phyloP scores from a whole-genome alignment of 495 filamentous ascomycete species.

The Tuber indicum region DNA sequence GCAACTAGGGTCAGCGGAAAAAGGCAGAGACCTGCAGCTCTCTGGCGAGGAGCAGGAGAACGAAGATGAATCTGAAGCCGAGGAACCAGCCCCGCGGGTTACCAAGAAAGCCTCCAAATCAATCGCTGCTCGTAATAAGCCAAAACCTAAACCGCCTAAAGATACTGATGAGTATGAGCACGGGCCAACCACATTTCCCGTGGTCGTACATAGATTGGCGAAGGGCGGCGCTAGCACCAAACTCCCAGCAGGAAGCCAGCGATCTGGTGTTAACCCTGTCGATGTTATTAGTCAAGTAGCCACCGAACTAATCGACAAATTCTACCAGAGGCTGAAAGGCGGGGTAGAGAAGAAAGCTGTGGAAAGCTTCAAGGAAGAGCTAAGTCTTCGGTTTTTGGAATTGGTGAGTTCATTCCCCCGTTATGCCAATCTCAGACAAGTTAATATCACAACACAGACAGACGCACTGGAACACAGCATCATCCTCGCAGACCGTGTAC shows the following conservation, averaged over 20 bases:
- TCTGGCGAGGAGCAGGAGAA: background rate
- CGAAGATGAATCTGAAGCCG: background rate
- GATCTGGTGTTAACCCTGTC: conserved; percentile 34
- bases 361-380: conserved; percentile 36
- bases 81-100: background rate
- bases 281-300: conserved; percentile 35
- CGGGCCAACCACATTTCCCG: conserved; percentile 18
- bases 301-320: conserved; percentile 29
- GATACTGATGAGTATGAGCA: background rate
- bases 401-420: conserved; percentile 21
- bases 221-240: conserved; percentile 3
- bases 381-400: conserved; percentile 29
- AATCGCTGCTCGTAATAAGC: background rate
- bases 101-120: background rate
- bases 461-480: conserved; percentile 33
- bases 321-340: conserved; percentile 21
- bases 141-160: conserved; percentile 14
- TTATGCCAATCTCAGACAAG: background rate
- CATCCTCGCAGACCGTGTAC: conserved; percentile 15
- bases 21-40: background rate
- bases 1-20: background rate
- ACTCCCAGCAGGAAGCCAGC: conserved; percentile 26
- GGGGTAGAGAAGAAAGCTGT: conserved; percentile 22
- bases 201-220: conserved; percentile 28
- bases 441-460: conserved; percentile 18